These are phyloP conservation scores for Macrophomina phaseolina DNA, from an alignment of 2,329 filamentous ascomycete genomes.

Conservation along the genomic window DNA sequence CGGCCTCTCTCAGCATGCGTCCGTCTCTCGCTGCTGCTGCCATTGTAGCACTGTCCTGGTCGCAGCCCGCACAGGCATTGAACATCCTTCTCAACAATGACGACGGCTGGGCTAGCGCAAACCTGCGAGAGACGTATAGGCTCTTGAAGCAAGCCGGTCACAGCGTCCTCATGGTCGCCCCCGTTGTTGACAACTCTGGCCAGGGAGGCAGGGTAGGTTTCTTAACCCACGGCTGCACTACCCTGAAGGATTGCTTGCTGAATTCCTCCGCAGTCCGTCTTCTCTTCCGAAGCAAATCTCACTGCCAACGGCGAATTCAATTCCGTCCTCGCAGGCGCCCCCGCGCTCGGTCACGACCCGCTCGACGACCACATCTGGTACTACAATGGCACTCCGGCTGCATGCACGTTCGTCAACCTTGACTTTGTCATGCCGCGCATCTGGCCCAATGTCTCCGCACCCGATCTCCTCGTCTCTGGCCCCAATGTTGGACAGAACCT, in stretches of 20 bases:
- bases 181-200: constrained; percentile 52
- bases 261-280: constrained; percentile 37
- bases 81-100: constrained; percentile 49
- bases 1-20: neutral
- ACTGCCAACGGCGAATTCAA: constrained; percentile 51
- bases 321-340: constrained; percentile 54
- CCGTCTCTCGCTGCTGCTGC: neutral
- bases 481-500: constrained; percentile 63
- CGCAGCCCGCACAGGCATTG: constrained; percentile 32
- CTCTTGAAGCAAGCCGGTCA: constrained; percentile 38
- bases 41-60: constrained; percentile 32
- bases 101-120: constrained; percentile 45
- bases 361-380: constrained; percentile 63
- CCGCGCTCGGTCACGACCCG: constrained; percentile 59
- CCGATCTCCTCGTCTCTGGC: constrained; percentile 61
- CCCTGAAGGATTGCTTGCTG: too few relatives aligned
- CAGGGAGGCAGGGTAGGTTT: constrained; percentile 48
- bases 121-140: constrained; percentile 43
- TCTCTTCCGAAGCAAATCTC: constrained; percentile 52
- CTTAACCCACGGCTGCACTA: too few relatives aligned
- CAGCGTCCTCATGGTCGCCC: constrained; percentile 50
- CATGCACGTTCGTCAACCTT: constrained; percentile 62
- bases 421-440: constrained; percentile 60
- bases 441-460: constrained; percentile 55
- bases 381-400: constrained; percentile 64